A percentile compares a stretch with the other conserved stretches of the same genome.
Conservation (phyloP, 2,329 filamentous ascomycete species). For the Beauveria rudraprayagi region DNA sequence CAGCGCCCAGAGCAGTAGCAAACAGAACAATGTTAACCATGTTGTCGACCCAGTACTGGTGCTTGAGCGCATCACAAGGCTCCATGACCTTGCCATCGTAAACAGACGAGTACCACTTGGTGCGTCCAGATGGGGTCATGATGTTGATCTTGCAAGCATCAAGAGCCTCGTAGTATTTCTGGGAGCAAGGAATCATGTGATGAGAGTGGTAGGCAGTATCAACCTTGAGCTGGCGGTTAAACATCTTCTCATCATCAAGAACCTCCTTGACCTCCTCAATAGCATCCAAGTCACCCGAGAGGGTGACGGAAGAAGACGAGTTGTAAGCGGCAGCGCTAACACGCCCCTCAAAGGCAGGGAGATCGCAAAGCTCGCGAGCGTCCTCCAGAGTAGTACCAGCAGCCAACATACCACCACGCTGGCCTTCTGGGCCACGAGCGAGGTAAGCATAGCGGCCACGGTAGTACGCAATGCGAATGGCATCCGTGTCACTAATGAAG, state of each 20-base stretch:
- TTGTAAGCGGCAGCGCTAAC: constrained; percentile 20
- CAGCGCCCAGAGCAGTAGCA: constrained; percentile 18
- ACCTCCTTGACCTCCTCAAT: constrained; percentile 13
- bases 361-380: constrained; percentile 12
- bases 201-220: constrained; percentile 16
- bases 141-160: constrained; percentile 9
- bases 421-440: constrained; percentile 9
- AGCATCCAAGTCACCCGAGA: constrained; percentile 16
- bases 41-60: constrained; percentile 30
- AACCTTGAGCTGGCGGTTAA: constrained; percentile 15
- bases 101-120: constrained; percentile 15
- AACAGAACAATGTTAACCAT: constrained; percentile 29
- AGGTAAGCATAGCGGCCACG: constrained; percentile 12
- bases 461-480: constrained; percentile 19
- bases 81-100: constrained; percentile 13
- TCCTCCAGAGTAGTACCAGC: constrained; percentile 16
- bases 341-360: constrained; percentile 16
- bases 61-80: constrained; percentile 8
- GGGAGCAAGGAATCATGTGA: constrained; percentile 11
- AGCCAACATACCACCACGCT: constrained; percentile 17
- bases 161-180: constrained; percentile 10
- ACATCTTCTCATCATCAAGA: constrained; percentile 14
- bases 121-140: constrained; percentile 6
- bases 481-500: constrained; percentile 22
- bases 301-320: constrained; percentile 16